Evolutionary conservation across 2,329 filamentous ascomycete species (phyloP).

Genomic region (Colletotrichum musicola): DNA sequence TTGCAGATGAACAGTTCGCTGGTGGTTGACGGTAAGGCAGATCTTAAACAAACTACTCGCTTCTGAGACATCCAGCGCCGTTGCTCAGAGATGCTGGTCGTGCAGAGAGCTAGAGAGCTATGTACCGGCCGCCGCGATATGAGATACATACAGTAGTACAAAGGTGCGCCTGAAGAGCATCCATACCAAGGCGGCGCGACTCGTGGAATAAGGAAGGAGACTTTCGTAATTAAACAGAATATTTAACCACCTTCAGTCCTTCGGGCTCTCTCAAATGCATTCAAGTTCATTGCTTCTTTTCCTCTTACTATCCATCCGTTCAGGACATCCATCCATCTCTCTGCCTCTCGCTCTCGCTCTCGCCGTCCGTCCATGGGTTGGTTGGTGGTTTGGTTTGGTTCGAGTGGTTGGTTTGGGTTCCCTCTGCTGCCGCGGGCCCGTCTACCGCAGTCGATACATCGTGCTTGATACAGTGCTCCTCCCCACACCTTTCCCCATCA

Average conservation of each 20-base stretch:
- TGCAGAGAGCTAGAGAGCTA: background rate
- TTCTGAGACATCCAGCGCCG: background rate
- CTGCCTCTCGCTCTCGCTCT: constrained; percentile 2
- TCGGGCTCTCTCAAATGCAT: constrained; percentile 39
- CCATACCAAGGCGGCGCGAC: background rate
- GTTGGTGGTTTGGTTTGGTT: background rate
- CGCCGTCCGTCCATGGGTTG: background rate
- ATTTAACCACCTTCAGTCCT: constrained; percentile 39
- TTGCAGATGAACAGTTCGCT: background rate
- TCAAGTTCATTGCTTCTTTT: constrained; percentile 40
- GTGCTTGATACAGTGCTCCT: constrained; percentile 37
- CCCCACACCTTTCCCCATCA: constrained; percentile 13
- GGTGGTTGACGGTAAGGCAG: background rate
- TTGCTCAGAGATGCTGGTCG: constrained; percentile 2
- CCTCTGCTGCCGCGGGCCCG: constrained; percentile 12
- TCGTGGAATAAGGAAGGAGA: constrained; percentile 34
- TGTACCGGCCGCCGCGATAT: background rate
- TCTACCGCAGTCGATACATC: constrained; percentile 31
- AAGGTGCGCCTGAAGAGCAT: background rate
- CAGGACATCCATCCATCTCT: constrained; percentile 18
- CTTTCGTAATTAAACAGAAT: constrained; percentile 42
- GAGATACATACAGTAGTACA: background rate
- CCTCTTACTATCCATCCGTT: constrained; percentile 40
- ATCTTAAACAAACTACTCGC: background rate
- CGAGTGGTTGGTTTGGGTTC: background rate